Evolutionary conservation across 805 yeast species (phyloP), one percentile per base, ranked within the genome.

Genomic region (Wickerhamiella kazuoi): DNA sequence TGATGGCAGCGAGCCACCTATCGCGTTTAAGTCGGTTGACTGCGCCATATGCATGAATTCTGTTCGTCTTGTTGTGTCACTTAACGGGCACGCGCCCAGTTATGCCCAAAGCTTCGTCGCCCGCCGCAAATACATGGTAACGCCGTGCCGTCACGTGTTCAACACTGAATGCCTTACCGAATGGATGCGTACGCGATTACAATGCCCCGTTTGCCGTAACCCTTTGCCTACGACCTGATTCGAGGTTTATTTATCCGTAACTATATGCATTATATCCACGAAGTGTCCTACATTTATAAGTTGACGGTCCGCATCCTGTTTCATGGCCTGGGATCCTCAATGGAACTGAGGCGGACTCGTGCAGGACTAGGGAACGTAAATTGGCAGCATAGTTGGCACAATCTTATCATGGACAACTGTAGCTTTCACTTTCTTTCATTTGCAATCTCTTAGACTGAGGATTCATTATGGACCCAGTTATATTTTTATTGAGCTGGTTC

Each of bases 141-240:
- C 97, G 0, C 96, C 96, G 2, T 86, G 97, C 57, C 67, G 74
- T 32, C 97, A 86, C 55, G 73, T 83, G 8, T 87, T 84, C 69
- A 96, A 86, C 53, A 69, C 82, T 2, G 75, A 71, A n/a, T 86
- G 97, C 60, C 62, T 87, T 46, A 93, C 81, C 53, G 73, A 70
- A 45, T 87, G 96, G 96, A 83, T 87, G 95, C 72, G 76, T 55
- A 79, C 82, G 54, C 81, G 84, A 50, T 59, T 87, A 37, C 94
- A 84, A 52, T 87, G 97, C 59, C 97, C 97, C 1, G 86, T 84
- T 5, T 87, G 97, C 59, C 69, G 96, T 51, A 72, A 73, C 41
- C 70, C 82, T 18, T 61, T 87, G 31, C 96, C 96, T 2, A 94
- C 95, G 1, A 61, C 28, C 19, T 33, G 18, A 18, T n/a, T n/a